These are phyloP conservation scores for Solanum chiquidenum DNA, from an alignment of 257 asterid species.

Conservation along the genomic window DNA sequence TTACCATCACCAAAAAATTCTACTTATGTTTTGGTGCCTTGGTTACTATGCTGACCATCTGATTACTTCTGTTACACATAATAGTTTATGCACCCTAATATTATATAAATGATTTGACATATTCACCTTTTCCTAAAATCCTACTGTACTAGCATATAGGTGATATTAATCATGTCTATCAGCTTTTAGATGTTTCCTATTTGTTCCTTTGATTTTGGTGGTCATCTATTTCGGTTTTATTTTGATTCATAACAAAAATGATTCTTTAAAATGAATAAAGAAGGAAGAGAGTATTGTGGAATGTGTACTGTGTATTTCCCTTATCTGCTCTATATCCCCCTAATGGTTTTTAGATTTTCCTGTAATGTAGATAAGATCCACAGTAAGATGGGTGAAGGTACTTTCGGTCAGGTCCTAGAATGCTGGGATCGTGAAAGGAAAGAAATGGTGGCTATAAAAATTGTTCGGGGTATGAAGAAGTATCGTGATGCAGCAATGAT, in stretches of 20 bases:
- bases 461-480: conserved; percentile 71
- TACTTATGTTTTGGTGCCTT: background rate
- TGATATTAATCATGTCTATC: background rate
- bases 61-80: background rate
- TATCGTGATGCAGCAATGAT: conserved; percentile 91
- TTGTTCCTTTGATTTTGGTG: background rate
- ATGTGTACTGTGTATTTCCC: background rate
- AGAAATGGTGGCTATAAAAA: conserved; percentile 89
- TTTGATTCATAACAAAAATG: background rate
- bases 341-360: background rate
- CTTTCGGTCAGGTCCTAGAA: conserved; percentile 91
- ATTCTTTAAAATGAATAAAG: background rate
- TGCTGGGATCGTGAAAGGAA: conserved; percentile 81
- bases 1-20: conserved; percentile 25
- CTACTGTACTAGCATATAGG: background rate
- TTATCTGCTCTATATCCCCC: background rate
- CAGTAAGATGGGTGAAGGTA: conserved; percentile 97
- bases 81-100: background rate
- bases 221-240: background rate
- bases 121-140: background rate
- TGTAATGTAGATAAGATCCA: conserved; percentile 63
- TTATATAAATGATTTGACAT: background rate
- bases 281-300: background rate
- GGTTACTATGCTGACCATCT: background rate
- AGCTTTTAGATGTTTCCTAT: background rate